These are phyloP conservation scores for Candida parachauliodes DNA, from an alignment of 805 yeast species.

Conservation along the genomic window DNA sequence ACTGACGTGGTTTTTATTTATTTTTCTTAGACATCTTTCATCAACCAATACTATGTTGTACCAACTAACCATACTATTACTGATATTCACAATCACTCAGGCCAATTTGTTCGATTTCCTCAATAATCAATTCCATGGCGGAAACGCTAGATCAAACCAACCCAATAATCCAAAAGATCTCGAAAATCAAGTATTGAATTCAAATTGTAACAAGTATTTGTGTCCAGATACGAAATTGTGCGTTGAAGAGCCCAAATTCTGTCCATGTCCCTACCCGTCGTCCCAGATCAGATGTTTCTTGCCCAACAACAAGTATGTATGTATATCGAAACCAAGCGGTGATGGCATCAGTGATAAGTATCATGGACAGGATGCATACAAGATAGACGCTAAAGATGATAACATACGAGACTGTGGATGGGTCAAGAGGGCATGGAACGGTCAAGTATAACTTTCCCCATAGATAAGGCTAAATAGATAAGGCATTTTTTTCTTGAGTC, in stretches of 20 bases:
- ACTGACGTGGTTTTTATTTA: slow-evolving; percentile 1
- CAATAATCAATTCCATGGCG: slow-evolving; percentile 21
- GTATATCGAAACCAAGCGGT: slow-evolving; percentile 78
- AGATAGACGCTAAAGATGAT: slow-evolving; percentile 49
- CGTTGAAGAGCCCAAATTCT: slow-evolving; percentile 62
- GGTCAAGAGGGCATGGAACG: slow-evolving; percentile 71
- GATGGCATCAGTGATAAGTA: slow-evolving; percentile 27
- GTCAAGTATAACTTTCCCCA: slow-evolving; percentile 24
- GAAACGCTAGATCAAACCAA: slow-evolving; percentile 19
- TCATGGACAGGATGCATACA: slow-evolving; percentile 43
- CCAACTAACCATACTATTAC: background rate
- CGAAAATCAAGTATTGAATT: slow-evolving; percentile 35
- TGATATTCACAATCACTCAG: slow-evolving; percentile 7
- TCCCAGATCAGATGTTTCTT: slow-evolving; percentile 78
- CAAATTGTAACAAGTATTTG: slow-evolving; percentile 59
- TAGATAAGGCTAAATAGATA: background rate
- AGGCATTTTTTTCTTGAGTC: slow-evolving; percentile 3
- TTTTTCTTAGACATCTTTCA: background rate
- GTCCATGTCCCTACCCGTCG: slow-evolving; percentile 89
- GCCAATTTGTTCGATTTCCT: slow-evolving; percentile 27
- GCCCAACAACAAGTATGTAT: slow-evolving; percentile 68
- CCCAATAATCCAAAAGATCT: slow-evolving; percentile 29
- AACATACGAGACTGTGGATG: slow-evolving; percentile 75
- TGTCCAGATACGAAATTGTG: slow-evolving; percentile 84
- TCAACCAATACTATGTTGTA: background rate